Conservation (phyloP, 495 filamentous ascomycete species). For the Chaetomium fimeti region DNA sequence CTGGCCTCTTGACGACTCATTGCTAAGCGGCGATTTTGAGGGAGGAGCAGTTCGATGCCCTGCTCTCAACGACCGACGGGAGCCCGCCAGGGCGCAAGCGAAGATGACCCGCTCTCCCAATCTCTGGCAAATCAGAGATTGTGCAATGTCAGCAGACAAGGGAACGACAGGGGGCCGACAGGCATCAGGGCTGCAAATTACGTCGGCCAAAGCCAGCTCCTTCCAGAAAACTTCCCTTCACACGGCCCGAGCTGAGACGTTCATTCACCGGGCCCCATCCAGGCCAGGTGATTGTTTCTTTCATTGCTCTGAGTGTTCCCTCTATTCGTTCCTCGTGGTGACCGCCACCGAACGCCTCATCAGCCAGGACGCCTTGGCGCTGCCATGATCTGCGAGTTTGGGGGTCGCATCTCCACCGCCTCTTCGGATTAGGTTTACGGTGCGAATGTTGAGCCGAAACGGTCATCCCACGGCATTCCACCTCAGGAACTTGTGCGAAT, state of each 20-base stretch:
- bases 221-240: not conserved
- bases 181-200: conserved; percentile 18
- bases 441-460: conserved; percentile 7
- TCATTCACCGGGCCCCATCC: not conserved
- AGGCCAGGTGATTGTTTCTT: not conserved
- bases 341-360: not conserved
- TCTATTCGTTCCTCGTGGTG: not conserved
- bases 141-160: conserved; percentile 37
- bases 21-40: conserved; percentile 5
- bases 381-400: conserved; percentile 25
- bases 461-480: not conserved
- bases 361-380: conserved; percentile 25
- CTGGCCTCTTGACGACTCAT: not conserved
- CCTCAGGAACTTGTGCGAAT: not conserved
- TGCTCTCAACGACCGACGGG: not conserved
- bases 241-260: not conserved
- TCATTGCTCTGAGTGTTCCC: not conserved
- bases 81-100: conserved; percentile 14
- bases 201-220: not conserved
- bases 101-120: conserved; percentile 12
- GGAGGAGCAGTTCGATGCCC: conserved; percentile 2
- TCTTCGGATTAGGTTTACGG: conserved; percentile 18
- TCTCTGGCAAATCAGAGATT: conserved; percentile 25
- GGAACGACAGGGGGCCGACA: conserved; percentile 16
- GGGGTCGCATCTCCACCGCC: conserved; percentile 10